Evolutionary conservation across 805 yeast species (phyloP).

Genomic region (Lachancea cidri): DNA sequence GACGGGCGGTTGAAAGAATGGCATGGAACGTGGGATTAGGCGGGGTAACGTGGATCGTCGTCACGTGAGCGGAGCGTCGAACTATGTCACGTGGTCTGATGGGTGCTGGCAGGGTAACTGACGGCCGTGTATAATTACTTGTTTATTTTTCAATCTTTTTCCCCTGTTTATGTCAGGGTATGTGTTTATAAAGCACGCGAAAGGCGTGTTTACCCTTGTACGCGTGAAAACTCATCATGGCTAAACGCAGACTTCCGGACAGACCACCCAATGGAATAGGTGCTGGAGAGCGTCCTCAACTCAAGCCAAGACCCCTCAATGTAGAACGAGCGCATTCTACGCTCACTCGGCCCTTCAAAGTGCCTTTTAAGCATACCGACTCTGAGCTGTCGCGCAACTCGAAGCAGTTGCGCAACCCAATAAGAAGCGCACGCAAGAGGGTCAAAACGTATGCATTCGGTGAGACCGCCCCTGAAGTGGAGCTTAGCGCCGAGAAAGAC

Average conservation of each 20-base stretch:
- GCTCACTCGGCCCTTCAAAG: constrained; percentile 62
- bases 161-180: too few species aligned
- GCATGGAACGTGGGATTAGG: too few species aligned
- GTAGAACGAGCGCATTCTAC: constrained; percentile 47
- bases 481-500: constrained; percentile 33
- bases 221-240: constrained; percentile 23
- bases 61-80: too few species aligned
- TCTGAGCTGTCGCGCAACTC: constrained; percentile 13
- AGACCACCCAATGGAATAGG: constrained; percentile 49
- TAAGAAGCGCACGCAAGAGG: constrained; percentile 28
- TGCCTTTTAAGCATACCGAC: constrained; percentile 45
- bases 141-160: too few species aligned
- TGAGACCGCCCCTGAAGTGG: constrained; percentile 14
- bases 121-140: too few species aligned
- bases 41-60: too few species aligned
- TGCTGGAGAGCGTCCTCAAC: constrained; percentile 64
- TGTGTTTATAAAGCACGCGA: neutral
- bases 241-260: constrained; percentile 37
- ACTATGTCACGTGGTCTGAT: too few species aligned
- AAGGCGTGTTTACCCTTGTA: neutral
- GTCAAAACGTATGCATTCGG: constrained; percentile 32
- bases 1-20: too few species aligned
- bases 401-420: constrained; percentile 2
- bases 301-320: constrained; percentile 48
- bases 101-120: too few species aligned